Conservation (phyloP, 2,329 filamentous ascomycete genomes). For the Colletotrichum orbiculare region DNA sequence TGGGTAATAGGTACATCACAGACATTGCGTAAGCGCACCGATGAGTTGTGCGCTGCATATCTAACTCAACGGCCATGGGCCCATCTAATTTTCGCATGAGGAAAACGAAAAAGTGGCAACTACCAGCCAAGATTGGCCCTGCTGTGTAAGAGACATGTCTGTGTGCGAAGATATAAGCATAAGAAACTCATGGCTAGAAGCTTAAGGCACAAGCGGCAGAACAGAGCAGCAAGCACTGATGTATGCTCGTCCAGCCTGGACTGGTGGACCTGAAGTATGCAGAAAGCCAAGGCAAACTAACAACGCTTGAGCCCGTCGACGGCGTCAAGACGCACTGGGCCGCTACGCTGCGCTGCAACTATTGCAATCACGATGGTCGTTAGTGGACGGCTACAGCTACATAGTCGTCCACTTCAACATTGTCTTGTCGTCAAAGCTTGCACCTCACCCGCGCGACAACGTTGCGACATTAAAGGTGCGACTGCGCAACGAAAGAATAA, state of each 20-base stretch:
- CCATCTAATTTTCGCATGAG: too few species aligned
- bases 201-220: neutral
- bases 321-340: slow-evolving; percentile 11
- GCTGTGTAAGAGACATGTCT: too few species aligned
- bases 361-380: slow-evolving; percentile 6
- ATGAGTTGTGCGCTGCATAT: too few species aligned
- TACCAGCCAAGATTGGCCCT: too few species aligned
- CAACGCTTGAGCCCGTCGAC: slow-evolving; percentile 27
- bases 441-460: neutral
- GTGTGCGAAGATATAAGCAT: too few species aligned
- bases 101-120: too few species aligned
- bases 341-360: neutral
- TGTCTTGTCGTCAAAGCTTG: too few species aligned
- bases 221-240: neutral
- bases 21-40: too few species aligned
- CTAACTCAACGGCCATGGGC: too few species aligned
- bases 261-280: slow-evolving; percentile 13
- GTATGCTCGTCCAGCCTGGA: neutral
- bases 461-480: neutral
- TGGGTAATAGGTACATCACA: too few species aligned
- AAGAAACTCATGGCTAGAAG: too few species aligned
- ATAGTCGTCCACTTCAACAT: too few species aligned
- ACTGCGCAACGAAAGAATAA: neutral
- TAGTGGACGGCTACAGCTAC: slow-evolving; percentile 1
- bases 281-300: slow-evolving; percentile 4